Base-by-base conservation (phyloP, 176 grass and related monocot species). In the Guadua angustifolia region DNA sequence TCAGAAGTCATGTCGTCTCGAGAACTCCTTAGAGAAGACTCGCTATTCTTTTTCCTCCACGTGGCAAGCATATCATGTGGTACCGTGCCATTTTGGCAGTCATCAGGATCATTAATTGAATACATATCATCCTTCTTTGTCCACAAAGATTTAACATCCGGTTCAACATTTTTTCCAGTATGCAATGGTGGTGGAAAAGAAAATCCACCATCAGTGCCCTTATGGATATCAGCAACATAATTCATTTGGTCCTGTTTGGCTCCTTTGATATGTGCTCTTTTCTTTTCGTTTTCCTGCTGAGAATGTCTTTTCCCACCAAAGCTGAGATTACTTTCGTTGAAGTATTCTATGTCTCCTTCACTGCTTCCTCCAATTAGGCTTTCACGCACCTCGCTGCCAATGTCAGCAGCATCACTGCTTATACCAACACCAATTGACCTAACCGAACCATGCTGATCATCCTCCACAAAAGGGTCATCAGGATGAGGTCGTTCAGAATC, bases 301-400 rank as follows among this genome's bases (percentile, higher is more conserved):
- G 82, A 81, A 58, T 86, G 73, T 43, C 82, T 90, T 83, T 86
- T 93, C 38, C 86, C 89, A 81, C 87, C 89, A 81, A 94, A 43
- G 50, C 78, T 87, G 57, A 84, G 83, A 92, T 89, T 91, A 70
- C 78, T 82, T 72, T 90, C 93, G 1, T 87, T 87, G 50, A 95
- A 90, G 73, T 86, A 92, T 74, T 95, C 91, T 39, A 93, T 88
- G 75, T 97, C 97, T 39, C 93, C 97, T 88, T 95, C 97, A 88
- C 97, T 95, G 77, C 93, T 98, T 83, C 93, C 97, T 92, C 97
- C 93, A 72, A 99, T 86, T 88, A 99, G 80, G 83, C 93, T 99
- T 85, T 95, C 93, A 63, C 91, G 93, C 66, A 99, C 91, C 89
- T 99, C 97, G 79, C 97, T 99, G 22, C 97, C 97, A 77, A 99